These are phyloP conservation scores for Fonsecaea multimorphosa DNA, from an alignment of 2,329 filamentous ascomycete genomes.

Conservation along the genomic window DNA sequence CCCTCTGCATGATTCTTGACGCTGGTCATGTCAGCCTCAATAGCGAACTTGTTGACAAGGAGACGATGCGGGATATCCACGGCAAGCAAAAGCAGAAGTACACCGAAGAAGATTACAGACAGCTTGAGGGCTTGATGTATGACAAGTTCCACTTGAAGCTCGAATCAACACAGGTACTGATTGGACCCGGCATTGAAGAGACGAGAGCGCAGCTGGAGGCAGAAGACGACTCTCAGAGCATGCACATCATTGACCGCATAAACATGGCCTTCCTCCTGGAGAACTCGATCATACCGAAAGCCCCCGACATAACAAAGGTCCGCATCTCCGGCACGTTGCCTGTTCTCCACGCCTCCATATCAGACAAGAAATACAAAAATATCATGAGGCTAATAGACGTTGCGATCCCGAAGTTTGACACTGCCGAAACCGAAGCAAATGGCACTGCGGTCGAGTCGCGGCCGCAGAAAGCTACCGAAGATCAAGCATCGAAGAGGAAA, in stretches of 20 bases:
- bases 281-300: conserved; percentile 94
- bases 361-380: conserved; percentile 95
- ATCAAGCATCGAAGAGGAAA: conserved; percentile 45
- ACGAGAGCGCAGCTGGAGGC: conserved; percentile 80
- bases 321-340: conserved; percentile 90
- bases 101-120: conserved; percentile 84
- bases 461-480: conserved; percentile 41
- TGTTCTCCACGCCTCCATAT: conserved; percentile 87
- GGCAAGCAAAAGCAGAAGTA: conserved; percentile 87
- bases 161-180: conserved; percentile 91
- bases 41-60: conserved; percentile 89
- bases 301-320: conserved; percentile 88
- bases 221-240: conserved; percentile 69
- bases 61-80: conserved; percentile 87
- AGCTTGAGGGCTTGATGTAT: conserved; percentile 92
- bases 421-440: conserved; percentile 47
- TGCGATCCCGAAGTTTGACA: conserved; percentile 82
- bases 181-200: conserved; percentile 89
- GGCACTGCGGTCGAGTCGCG: conserved; percentile 46
- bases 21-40: conserved; percentile 94
- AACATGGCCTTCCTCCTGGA: conserved; percentile 98
- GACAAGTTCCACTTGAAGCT: conserved; percentile 94
- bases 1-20: conserved; percentile 90
- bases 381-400: conserved; percentile 96
- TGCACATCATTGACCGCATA: conserved; percentile 94